A percentile compares a stretch with the other conserved stretches of the same genome.
These are phyloP conservation scores for Lepidium sativum DNA, from an alignment of 345 rosid species.

Conservation along the genomic window DNA sequence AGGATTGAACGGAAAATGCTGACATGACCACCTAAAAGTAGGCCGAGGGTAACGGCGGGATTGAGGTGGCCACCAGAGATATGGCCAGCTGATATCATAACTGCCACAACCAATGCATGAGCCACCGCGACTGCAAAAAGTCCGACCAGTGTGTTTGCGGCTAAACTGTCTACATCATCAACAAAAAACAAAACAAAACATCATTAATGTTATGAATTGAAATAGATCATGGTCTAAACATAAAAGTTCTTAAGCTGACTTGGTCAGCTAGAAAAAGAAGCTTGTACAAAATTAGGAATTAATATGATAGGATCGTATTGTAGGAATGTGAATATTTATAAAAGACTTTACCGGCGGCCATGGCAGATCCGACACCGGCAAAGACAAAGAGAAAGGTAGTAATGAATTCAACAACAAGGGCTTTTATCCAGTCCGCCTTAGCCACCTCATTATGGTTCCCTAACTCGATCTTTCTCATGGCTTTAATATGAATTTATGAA, in stretches of 20 bases:
- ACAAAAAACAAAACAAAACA: background rate
- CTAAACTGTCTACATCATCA: slow-evolving; percentile 35
- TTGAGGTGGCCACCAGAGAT: slow-evolving; percentile 93
- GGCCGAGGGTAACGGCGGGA: slow-evolving; percentile 84
- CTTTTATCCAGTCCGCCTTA: slow-evolving; percentile 67
- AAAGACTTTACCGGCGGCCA: slow-evolving; percentile 46
- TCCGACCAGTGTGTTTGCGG: slow-evolving; percentile 43
- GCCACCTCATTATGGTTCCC: slow-evolving; percentile 51
- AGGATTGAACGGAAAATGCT: slow-evolving; percentile 61
- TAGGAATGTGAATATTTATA: background rate
- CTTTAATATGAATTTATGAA: background rate
- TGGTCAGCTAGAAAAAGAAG: background rate
- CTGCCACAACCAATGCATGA: slow-evolving; percentile 75
- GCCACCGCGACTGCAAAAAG: slow-evolving; percentile 74
- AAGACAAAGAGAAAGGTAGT: slow-evolving; percentile 84
- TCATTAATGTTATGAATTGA: background rate
- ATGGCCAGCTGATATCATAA: slow-evolving; percentile 82
- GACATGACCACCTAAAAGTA: slow-evolving; percentile 72
- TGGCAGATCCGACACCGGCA: slow-evolving; percentile 76
- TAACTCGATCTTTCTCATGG: slow-evolving; percentile 62
- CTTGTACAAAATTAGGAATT: background rate
- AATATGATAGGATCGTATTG: background rate
- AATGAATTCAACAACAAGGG: slow-evolving; percentile 70
- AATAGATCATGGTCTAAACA: background rate
- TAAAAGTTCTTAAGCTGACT: background rate